Conservation (phyloP, 805 yeast genomes). For the Blastobotrys mokoenaii region DNA sequence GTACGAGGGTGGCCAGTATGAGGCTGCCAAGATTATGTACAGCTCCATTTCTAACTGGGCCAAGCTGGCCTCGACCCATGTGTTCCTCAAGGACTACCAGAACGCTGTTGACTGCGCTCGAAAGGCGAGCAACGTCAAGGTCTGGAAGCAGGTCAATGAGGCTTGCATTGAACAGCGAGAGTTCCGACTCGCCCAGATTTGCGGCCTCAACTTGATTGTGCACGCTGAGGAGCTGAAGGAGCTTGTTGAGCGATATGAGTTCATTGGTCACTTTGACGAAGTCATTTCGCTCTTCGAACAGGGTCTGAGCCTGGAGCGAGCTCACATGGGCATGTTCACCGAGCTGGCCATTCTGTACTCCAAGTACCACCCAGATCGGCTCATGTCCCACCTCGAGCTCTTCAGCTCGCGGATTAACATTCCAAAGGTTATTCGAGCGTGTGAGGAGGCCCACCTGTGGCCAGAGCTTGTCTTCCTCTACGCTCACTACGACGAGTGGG, state of each 20-base stretch:
- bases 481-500: slow-evolving; percentile 99
- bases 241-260: slow-evolving; percentile 78
- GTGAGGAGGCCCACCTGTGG: slow-evolving; percentile 91
- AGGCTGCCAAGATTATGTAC: slow-evolving; percentile 86
- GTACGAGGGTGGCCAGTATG: slow-evolving; percentile 70
- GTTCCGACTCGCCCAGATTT: slow-evolving; percentile 94
- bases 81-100: slow-evolving; percentile 85
- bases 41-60: slow-evolving; percentile 87
- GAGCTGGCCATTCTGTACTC: slow-evolving; percentile 87
- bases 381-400: slow-evolving; percentile 92
- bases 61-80: slow-evolving; percentile 93
- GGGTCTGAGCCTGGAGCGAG: slow-evolving; percentile 93
- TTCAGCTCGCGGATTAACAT: slow-evolving; percentile 98
- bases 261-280: slow-evolving; percentile 85
- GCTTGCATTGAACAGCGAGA: slow-evolving; percentile 94
- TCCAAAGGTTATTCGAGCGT: slow-evolving; percentile 92
- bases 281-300: slow-evolving; percentile 88
- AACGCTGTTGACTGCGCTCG: slow-evolving; percentile 98
- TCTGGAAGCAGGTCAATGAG: slow-evolving; percentile 95
- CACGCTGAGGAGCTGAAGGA: slow-evolving; percentile 97
- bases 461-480: slow-evolving; percentile 92
- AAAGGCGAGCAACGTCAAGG: slow-evolving; percentile 86
- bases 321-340: slow-evolving; percentile 99
- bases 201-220: slow-evolving; percentile 93
- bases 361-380: slow-evolving; percentile 80